These are phyloP conservation scores for Thielaviopsis musarum DNA, from an alignment of 2,329 filamentous ascomycete genomes.

Conservation along the genomic window DNA sequence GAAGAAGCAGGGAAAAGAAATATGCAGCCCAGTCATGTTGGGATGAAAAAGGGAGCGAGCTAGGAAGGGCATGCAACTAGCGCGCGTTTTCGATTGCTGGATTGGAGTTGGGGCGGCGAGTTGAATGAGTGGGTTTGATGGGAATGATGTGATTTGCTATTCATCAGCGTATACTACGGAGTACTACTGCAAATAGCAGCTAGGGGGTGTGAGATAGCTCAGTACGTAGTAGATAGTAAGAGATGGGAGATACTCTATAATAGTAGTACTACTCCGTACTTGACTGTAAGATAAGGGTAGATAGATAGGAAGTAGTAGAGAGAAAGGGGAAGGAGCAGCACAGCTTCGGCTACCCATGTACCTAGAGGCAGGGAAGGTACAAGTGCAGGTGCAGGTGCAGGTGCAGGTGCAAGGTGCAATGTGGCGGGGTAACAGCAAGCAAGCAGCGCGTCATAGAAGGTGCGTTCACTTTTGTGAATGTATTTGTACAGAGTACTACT, in stretches of 20 bases:
- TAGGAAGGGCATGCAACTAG: too few relatives aligned
- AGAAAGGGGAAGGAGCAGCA: background rate
- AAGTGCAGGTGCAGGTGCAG: background rate
- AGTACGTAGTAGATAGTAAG: too few relatives aligned
- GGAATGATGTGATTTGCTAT: background rate
- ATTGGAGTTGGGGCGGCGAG: background rate
- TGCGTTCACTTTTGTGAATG: too few relatives aligned
- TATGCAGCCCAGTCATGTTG: background rate
- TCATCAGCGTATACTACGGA: background rate
- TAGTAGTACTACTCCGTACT: background rate
- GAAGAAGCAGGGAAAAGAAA: background rate
- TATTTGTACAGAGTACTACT: too few relatives aligned
- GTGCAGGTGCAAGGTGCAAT: background rate
- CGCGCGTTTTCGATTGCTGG: background rate
- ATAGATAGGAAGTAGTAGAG: background rate
- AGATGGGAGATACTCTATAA: too few relatives aligned
- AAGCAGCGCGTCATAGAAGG: background rate
- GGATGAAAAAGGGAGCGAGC: background rate
- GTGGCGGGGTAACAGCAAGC: background rate
- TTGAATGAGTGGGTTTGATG: background rate
- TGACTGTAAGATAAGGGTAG: background rate
- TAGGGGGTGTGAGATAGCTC: too few relatives aligned
- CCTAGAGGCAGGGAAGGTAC: background rate
- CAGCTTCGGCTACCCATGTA: background rate
- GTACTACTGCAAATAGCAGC: background rate